Evolutionary conservation across 1,139 yeast species (phyloP), one percentile per base, ranked within the genome.

Genomic region (Lodderomyces orthopsilosis): DNA sequence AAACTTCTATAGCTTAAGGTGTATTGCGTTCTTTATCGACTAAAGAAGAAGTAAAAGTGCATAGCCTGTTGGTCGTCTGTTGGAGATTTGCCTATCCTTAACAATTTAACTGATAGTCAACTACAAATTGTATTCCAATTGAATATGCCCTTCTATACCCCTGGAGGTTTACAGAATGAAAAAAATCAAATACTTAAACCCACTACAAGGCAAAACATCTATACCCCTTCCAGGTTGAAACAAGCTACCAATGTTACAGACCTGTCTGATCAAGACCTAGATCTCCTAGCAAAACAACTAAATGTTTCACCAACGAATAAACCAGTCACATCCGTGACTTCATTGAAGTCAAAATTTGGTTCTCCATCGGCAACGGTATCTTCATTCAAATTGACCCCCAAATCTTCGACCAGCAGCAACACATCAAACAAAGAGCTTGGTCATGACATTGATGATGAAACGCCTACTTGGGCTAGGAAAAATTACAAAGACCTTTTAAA

Each of bases 281-380:
- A 73, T 41, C 62, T 54, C 15, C 57, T 73, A 42, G 77, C 77
- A 4, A 57, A 62, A 39, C 70, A 73, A 50, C 55, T 73, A 49
- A 60, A 68, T 44, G 51, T 64, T 18, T 58, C 62, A 3, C 62
- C 66, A 1, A 41, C 35, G 19, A 55, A 4, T 55, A 62, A 23
- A 66, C 70, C 5, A 53, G 64, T 17, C 63, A 27, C 32, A 12
- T 26, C 35, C 2, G 19, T 37, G 2, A 62, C 61, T 3, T 51
- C 66, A 22, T 53, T 70, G 14, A 56, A 69, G 37, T 54, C 69
- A n/a, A 61, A 63, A 38, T 73, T 65, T 47, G 76, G 70, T 45
- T 63, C 75, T 0, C 74, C 75, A 2, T 70, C 75, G 8, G 77
- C 70, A 0, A 73, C 77, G 0, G 72, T 73, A 2, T 65, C 74